Conservation (phyloP, 768 basidiomycete species). For the Erythrobasidium yunnanense region DNA sequence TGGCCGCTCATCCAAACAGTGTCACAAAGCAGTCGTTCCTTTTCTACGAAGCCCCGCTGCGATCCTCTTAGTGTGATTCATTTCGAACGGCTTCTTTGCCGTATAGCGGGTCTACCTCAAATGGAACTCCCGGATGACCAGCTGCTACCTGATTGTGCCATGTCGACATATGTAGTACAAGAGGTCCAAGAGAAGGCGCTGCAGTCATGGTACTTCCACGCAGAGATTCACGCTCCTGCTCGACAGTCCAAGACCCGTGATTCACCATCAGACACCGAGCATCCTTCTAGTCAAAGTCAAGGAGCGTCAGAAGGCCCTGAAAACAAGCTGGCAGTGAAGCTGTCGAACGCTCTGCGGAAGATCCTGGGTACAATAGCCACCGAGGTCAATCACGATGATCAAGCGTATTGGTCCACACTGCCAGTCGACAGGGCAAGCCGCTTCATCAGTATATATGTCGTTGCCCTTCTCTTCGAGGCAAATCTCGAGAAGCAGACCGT, state of each 20-base stretch:
- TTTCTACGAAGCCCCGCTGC: background rate
- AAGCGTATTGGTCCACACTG: no score
- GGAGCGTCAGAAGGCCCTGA: no score
- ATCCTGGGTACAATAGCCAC: no score
- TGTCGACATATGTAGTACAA: slow-evolving; percentile 37
- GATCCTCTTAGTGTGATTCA: slow-evolving; percentile 3
- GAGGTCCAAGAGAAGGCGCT: slow-evolving; percentile 53
- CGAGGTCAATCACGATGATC: no score
- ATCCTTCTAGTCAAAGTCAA: no score
- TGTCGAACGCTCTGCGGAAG: no score
- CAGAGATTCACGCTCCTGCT: slow-evolving; percentile 27
- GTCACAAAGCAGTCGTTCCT: background rate
- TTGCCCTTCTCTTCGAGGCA: slow-evolving; percentile 60
- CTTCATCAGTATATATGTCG: slow-evolving; percentile 58
- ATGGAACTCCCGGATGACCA: no score
- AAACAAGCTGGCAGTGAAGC: no score
- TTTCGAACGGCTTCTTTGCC: slow-evolving; percentile 20
- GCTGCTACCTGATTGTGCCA: slow-evolving; percentile 26
- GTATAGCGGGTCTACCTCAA: background rate
- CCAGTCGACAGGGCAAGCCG: slow-evolving; percentile 44
- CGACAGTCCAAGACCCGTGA: no score
- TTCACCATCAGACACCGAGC: no score
- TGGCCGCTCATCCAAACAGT: slow-evolving; percentile 50
- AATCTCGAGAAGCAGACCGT: slow-evolving; percentile 40
- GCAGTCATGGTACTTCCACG: slow-evolving; percentile 35